Evolutionary conservation across 2,329 filamentous ascomycete species (phyloP).

Genomic region (Grosmannia clavigera): DNA sequence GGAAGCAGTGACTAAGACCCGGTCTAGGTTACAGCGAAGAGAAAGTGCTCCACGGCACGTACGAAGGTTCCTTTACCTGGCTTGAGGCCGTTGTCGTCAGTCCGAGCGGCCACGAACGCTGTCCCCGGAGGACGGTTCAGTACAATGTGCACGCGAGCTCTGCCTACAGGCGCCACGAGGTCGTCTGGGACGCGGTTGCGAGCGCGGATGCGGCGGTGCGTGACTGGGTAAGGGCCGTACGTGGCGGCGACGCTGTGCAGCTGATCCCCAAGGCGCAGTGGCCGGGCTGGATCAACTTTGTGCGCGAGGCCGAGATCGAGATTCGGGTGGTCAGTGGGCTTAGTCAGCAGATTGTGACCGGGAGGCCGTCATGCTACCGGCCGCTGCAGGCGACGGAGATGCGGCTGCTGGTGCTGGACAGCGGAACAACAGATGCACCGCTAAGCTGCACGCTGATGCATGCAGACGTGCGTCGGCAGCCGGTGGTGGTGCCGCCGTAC

Average conservation of each 20-base stretch:
- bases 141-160: neutral
- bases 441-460: neutral
- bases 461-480: neutral
- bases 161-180: neutral
- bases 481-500: neutral
- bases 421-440: neutral
- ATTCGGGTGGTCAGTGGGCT: neutral
- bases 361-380: neutral
- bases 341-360: neutral
- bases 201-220: neutral
- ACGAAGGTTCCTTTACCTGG: neutral
- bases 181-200: neutral
- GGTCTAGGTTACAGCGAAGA: neutral
- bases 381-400: neutral
- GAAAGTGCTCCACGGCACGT: neutral
- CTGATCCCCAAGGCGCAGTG: neutral
- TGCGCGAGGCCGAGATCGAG: neutral
- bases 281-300: neutral
- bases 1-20: neutral
- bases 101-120: neutral
- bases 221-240: neutral
- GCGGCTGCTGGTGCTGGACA: neutral
- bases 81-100: neutral
- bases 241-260: neutral
- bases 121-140: neutral